A percentile compares a stretch with the other conserved stretches of the same genome.
Evolutionary conservation across 2,329 filamentous ascomycete species (phyloP).

Genomic region (Monosporascus sp.): DNA sequence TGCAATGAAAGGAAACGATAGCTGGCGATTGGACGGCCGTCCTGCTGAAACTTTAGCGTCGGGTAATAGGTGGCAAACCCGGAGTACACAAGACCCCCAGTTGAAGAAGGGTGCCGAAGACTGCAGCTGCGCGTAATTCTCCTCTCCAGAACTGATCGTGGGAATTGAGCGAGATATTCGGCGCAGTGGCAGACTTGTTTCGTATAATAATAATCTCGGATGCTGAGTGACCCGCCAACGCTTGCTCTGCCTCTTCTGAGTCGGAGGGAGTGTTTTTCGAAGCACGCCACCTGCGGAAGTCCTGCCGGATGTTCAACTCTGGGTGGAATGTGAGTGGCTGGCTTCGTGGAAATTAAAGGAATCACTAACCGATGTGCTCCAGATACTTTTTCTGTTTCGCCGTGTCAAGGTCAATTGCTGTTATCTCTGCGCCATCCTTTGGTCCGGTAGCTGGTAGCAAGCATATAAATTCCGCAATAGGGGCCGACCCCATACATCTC

Average conservation of each 20-base stretch:
- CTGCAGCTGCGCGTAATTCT: slow-evolving; percentile 12
- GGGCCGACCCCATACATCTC: slow-evolving; percentile 9
- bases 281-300: too few relatives aligned
- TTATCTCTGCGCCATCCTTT: too few relatives aligned
- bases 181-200: slow-evolving; percentile 5
- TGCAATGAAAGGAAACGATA: slow-evolving; percentile 21
- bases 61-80: slow-evolving; percentile 8
- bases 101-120: slow-evolving; percentile 17
- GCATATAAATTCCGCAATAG: slow-evolving; percentile 12
- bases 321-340: too few relatives aligned
- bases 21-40: background rate
- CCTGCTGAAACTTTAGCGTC: background rate
- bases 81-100: slow-evolving; percentile 16
- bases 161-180: slow-evolving; percentile 16
- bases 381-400: too few relatives aligned
- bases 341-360: too few relatives aligned
- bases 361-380: too few relatives aligned
- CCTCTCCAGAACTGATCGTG: background rate
- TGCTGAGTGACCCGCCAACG: too few relatives aligned
- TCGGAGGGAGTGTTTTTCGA: too few relatives aligned
- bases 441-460: too few relatives aligned
- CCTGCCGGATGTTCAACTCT: too few relatives aligned
- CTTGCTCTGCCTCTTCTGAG: too few relatives aligned
- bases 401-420: too few relatives aligned
- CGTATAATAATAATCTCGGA: slow-evolving; percentile 1